Conservation (phyloP, 2,329 filamentous ascomycete genomes). For the Nigrospora oryzae region DNA sequence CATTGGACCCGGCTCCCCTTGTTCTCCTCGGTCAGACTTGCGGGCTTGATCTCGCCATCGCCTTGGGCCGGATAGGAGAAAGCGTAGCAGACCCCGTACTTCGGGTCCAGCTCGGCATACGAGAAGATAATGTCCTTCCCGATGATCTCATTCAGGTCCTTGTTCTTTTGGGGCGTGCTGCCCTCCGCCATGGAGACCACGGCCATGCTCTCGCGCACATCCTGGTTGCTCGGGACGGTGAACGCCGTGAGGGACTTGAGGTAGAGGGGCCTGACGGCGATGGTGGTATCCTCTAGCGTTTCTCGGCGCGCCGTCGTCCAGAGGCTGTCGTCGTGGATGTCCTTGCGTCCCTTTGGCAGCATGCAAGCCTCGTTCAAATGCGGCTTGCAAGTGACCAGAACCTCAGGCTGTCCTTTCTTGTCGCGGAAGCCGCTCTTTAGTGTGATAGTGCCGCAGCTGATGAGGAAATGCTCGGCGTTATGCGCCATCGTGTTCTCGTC, state of each 20-base stretch:
- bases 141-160: no score
- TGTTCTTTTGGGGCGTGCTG: no score
- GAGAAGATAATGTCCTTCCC: no score
- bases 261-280: conserved; percentile 1
- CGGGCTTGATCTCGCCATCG: no score
- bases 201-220: conserved; percentile 11
- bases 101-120: no score
- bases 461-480: conserved; percentile 1
- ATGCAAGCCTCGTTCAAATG: conserved; percentile 12
- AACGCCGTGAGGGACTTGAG: conserved; percentile 34
- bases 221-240: conserved; percentile 19
- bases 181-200: no score
- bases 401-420: conserved; percentile 1
- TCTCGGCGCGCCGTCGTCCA: not conserved
- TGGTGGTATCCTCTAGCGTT: not conserved
- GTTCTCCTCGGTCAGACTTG: not conserved
- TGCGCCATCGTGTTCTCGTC: conserved; percentile 10
- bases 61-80: no score
- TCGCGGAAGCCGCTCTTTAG: not conserved
- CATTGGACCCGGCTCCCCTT: not conserved
- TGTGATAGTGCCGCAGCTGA: conserved; percentile 6
- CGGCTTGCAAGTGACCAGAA: conserved; percentile 2
- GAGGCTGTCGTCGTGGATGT: conserved; percentile 15
- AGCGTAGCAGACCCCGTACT: no score
- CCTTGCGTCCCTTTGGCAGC: conserved; percentile 5